Base-by-base conservation (phyloP, 768 basidiomycete genomes). In the Tubosaeta brunneosetosa region DNA sequence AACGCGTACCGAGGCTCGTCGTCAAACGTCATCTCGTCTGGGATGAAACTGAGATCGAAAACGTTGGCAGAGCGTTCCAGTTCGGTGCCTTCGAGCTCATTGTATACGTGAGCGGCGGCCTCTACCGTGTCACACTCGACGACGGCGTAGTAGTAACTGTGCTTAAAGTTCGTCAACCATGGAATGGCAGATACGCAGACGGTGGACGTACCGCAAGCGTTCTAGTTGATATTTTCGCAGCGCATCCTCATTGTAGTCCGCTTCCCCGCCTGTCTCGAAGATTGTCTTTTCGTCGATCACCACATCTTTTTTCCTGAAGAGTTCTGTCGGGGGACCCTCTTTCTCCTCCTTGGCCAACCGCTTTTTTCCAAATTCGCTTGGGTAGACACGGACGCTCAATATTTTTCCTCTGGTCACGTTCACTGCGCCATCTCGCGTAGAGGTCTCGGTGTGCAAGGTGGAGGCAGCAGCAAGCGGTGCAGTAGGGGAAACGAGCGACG, bases 11-110 rank as follows among this genome's bases (percentile, higher is more conserved):
- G 77, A 60, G 75, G 81, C 52, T 88, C 84, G 14, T 81, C 80
- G 17, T 87, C 88, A 61, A 97, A 97, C 2, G 74, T 74, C 92
- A 94, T 94, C 22, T 78, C 86, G 29, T 93, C 84, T 0, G 93
- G 91, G 11, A 95, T 92, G 68, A 88, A 97, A 67, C 94, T 97
- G 32, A 99, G 71, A 65, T 99, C 91, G 54, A 99, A 87, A 7
- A 97, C 80, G 66, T 99, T 99, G 3, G 97, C 95, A 1, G 95
- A 97, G 29, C 93, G 84, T 68, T 98, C 97, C 14, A 98, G 80
- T 67, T 99, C 97, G 2, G 95, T 91, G 14, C 93, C 94, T 58
- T 97, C 90, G 25, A 97, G 78, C 66, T 98, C 94, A 31, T 77
- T 70, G 64, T 87, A 88, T 29, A 94, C 82, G 64, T 93, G 85